Evolutionary conservation across 2,329 filamentous ascomycete species (phyloP), one percentile per base, ranked within the genome.

Genomic region (Trematosphaeria pertusa): DNA sequence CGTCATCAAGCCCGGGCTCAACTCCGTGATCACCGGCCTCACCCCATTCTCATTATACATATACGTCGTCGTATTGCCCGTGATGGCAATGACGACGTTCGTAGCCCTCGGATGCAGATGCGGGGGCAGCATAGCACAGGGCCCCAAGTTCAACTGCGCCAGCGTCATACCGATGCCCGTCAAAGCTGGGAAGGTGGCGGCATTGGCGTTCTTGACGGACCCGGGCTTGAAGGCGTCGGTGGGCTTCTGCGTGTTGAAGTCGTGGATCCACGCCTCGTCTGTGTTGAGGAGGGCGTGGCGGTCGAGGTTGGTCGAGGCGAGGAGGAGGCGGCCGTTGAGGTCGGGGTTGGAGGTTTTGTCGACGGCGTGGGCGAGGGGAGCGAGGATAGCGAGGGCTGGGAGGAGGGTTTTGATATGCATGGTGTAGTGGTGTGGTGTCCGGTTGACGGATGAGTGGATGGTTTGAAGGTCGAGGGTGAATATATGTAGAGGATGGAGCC

Each of bases 31-130:
- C 3, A 81, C 69, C 1, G 73, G 65, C 7, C 66, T 64, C 0
- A 76, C 78, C 2, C 78, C 78, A 46, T 81, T 81, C 61, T 81
- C 79, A 42, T 75, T 69, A 33, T 75, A 72, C 77, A 81, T 81
- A 59, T 72, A 81, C 8, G 77, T 81, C 32, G 74, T 75, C 5
- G 75, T 80, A 30, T 73, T 77, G n/a, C 78, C 79, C 14, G 66
- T 61, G 15, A 79, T 65, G 0, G 74, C 73, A 5, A 80, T 72
- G 10, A 81, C 78, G 28, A 74, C 72, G 51, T 82, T 82, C 17
- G 72, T 70, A 2, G 76, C 80, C 5, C 79, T 70, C 1, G 77
- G 76, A 50, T 82, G 80, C 18, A 74, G 68, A 56, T 81, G 79
- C 4, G 77, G 75, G 11, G 78, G 75, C 12, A 81, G 68, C 73